Conservation (phyloP, 495 filamentous ascomycete species). For the Chaetomium cochliodes region DNA sequence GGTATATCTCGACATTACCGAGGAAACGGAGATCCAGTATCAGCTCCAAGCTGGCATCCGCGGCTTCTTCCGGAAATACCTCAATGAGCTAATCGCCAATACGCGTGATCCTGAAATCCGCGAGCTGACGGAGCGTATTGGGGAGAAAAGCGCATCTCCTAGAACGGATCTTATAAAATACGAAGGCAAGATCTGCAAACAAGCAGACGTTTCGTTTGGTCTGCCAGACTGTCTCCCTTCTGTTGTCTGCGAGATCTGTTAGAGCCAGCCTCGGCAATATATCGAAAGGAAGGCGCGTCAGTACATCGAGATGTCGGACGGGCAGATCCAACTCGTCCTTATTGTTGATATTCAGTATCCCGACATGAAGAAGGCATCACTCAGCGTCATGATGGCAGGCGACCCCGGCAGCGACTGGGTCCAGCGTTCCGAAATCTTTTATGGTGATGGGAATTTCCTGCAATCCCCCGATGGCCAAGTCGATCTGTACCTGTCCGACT, state of each 20-base stretch:
- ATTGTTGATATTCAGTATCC: conserved; percentile 20
- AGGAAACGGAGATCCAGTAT: conserved; percentile 12
- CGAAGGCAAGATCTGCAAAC: conserved; percentile 11
- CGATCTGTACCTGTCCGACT: conserved; percentile 21
- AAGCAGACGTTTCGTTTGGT: conserved; percentile 16
- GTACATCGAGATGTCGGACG: conserved; percentile 19
- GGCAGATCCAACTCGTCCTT: conserved; percentile 13
- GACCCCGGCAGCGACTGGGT: conserved; percentile 2
- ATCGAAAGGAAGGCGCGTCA: conserved; percentile 17
- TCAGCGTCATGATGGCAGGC: conserved; percentile 5
- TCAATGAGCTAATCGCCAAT: conserved; percentile 5
- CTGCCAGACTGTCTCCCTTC: conserved; percentile 13
- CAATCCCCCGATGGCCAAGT: conserved; percentile 17
- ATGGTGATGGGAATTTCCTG: conserved; percentile 8
- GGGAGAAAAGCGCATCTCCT: background rate
- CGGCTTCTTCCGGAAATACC: background rate
- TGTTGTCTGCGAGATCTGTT: conserved; percentile 22
- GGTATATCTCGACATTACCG: conserved; percentile 19
- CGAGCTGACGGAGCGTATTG: background rate
- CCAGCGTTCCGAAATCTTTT: conserved; percentile 7
- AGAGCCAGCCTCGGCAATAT: conserved; percentile 18
- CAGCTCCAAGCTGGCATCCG: conserved; percentile 15
- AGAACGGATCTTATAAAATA: too few species aligned
- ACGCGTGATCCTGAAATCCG: background rate
- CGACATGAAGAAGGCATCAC: conserved; percentile 5